Evolutionary conservation across 2,329 filamentous ascomycete genomes (phyloP), one percentile per base, ranked within the genome.

Genomic region (Claviceps sp.): DNA sequence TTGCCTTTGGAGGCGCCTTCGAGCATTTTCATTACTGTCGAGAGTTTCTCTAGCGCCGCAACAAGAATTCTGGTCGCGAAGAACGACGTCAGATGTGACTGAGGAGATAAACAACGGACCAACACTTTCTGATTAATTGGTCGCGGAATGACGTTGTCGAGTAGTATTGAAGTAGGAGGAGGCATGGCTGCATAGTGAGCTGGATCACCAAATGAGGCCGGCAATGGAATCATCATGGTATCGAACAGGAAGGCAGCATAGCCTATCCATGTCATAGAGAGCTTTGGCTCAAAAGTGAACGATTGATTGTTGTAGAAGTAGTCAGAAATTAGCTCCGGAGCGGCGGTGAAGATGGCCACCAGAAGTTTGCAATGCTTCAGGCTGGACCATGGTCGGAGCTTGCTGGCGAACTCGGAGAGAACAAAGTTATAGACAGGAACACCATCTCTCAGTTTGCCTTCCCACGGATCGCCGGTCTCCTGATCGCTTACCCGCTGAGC

Each of bases 261-360:
- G 43, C 91, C 90, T 58, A 97, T 86, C 93, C 93, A 98, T 0
- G 89, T 93, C 45, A 89, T 84, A 3, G 89, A 93, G 5, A 94
- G 75, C 63, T 95, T 97, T 0, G 93, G 90, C 43, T 97, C 90
- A 56, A 95, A 88, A 0, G 84, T 81, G 61, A 97, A 93, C 51
- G 84, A 79, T 55, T 79, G 82, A 62, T 88, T 90, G 63, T 80
- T 83, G 44, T 82, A 74, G 62, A 95, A 97, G 65, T 94, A 98
- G 61, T 89, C 83, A 44, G 88, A 85, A 1, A 95, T 79, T 3
- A 97, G 75, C 67, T 97, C 93, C 0, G 94, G 91, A 0, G 85
- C 87, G 7, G 80, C 79, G 55, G 75, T 76, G 63, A 98, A 95
- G 37, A 95, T 88, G 3, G 83, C 76, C 4, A 91, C 71, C 2